Percentiles rank a stretch among this genome's conserved stretches.
Evolutionary conservation across 139 green algal species (phyloP).

Genomic region (Raphidocelis subcapitata): DNA sequence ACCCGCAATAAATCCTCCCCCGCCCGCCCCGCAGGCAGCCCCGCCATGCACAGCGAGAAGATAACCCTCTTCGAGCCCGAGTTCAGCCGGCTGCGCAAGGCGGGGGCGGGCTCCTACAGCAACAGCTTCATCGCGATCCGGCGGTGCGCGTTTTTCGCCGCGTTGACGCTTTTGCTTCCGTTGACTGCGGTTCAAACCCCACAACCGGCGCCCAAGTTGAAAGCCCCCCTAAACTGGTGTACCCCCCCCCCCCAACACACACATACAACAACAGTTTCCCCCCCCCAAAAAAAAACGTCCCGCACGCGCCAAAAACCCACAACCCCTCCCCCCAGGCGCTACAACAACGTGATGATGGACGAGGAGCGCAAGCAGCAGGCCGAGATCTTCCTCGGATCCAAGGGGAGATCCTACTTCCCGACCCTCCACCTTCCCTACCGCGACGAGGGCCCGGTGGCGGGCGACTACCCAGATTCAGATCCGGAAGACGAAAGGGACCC

Average conservation of each 20-base stretch:
- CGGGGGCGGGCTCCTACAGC: conserved; percentile 41
- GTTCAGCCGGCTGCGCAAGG: conserved; percentile 45
- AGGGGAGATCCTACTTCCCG: conserved; percentile 19
- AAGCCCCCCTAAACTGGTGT: conserved; percentile 6
- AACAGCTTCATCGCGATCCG: conserved; percentile 41
- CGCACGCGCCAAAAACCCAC: too few species aligned
- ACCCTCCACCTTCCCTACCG: conserved; percentile 24
- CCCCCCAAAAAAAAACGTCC: too few species aligned
- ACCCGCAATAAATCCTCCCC: too few species aligned
- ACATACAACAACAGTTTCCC: background rate
- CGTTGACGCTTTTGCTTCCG: too few species aligned
- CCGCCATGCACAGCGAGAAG: conserved; percentile 86
- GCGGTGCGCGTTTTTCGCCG: conserved; percentile 23
- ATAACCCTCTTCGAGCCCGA: conserved; percentile 81
- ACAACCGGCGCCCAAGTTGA: conserved; percentile 19
- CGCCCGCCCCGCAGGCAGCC: conserved; percentile 24
- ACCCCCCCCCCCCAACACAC: too few species aligned
- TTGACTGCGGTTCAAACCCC: background rate
- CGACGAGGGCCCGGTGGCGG: too few species aligned
- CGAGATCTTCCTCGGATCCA: conserved; percentile 26
- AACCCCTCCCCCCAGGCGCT: conserved; percentile 35
- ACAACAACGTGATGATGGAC: conserved; percentile 61
- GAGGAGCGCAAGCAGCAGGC: conserved; percentile 51
- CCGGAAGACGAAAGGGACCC: too few species aligned
- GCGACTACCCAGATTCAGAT: too few species aligned